Percentiles rank a stretch among this genome's conserved stretches.
Evolutionary conservation across 1,284 basidiomycete species (phyloP).

Genomic region (Ustilago crameri): DNA sequence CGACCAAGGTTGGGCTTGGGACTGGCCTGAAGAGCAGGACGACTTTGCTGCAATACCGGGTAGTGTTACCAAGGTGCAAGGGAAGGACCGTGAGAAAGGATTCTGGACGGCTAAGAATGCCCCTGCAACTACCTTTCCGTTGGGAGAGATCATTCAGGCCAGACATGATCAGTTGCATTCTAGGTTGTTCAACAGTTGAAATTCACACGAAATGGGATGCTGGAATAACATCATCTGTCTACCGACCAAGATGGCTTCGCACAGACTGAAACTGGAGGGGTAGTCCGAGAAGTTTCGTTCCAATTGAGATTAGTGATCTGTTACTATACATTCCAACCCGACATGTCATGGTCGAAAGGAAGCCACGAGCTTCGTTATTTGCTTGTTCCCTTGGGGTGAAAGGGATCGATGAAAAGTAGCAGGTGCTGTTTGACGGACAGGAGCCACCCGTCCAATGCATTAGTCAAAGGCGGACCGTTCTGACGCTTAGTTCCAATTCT

Average conservation of each 20-base stretch:
- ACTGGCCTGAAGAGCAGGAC: conserved; percentile 65
- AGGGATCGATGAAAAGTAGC: too few species aligned
- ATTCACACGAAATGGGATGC: not conserved
- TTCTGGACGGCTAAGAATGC: conserved; percentile 30
- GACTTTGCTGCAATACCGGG: too few species aligned
- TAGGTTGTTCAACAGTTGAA: conserved; percentile 83
- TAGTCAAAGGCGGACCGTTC: too few species aligned
- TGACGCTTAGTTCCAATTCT: conserved; percentile 20
- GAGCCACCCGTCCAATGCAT: too few species aligned
- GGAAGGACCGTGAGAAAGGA: conserved; percentile 28
- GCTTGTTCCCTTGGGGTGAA: too few species aligned
- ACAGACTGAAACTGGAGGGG: too few species aligned
- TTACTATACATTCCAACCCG: conserved; percentile 8
- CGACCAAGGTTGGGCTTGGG: conserved; percentile 59
- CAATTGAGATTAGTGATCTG: conserved; percentile 1
- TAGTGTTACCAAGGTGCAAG: too few species aligned
- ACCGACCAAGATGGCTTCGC: too few species aligned
- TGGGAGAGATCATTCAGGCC: conserved; percentile 90
- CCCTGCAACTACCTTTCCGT: conserved; percentile 90
- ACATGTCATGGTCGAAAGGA: not conserved
- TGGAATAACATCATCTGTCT: not conserved
- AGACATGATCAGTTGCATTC: conserved; percentile 95
- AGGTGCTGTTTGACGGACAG: too few species aligned
- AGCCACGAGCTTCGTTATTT: not conserved
- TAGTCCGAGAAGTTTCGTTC: not conserved